A percentile compares a stretch with the other conserved stretches of the same genome.
Evolutionary conservation across 2,329 filamentous ascomycete species (phyloP).

Genomic region (Coniochaeta ligniaria): DNA sequence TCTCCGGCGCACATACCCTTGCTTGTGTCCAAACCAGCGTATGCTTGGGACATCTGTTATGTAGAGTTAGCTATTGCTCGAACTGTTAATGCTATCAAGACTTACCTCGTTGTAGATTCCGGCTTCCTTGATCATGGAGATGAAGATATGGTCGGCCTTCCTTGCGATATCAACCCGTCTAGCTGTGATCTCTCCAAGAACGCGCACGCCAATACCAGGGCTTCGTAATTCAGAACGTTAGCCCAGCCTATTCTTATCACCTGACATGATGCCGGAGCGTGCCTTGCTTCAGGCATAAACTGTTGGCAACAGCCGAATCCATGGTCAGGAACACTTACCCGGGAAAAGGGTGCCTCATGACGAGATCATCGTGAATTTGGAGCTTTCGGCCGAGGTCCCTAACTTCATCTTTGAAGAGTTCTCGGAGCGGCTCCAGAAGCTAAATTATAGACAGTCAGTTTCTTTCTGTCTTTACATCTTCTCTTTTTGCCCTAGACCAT

Average conservation of each 20-base stretch:
- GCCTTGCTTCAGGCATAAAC: no score
- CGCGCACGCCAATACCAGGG: constrained; percentile 65
- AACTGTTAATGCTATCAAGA: background rate
- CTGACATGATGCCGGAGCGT: no score
- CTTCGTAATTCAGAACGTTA: background rate
- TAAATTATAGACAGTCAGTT: constrained; percentile 1
- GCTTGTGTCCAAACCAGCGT: constrained; percentile 36
- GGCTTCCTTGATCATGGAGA: constrained; percentile 64
- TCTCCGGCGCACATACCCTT: constrained; percentile 15
- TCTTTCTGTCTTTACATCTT: no score
- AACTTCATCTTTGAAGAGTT: constrained; percentile 73
- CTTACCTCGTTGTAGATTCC: constrained; percentile 59
- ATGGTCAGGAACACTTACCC: constrained; percentile 27
- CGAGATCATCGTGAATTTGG: constrained; percentile 65
- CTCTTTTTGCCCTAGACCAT: no score
- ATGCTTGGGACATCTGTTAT: constrained; percentile 37
- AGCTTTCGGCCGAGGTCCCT: constrained; percentile 61
- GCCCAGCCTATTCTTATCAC: background rate
- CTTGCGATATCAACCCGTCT: constrained; percentile 73
- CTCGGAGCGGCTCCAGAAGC: constrained; percentile 12
- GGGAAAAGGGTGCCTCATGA: constrained; percentile 73
- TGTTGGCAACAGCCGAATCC: background rate
- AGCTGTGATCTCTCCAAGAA: constrained; percentile 76
- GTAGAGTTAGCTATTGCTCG: constrained; percentile 1
- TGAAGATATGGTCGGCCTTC: constrained; percentile 74